Percentiles rank a stretch among this genome's conserved stretches.
Conservation (phyloP, 768 basidiomycete genomes). For the Ephemerocybe angulata region DNA sequence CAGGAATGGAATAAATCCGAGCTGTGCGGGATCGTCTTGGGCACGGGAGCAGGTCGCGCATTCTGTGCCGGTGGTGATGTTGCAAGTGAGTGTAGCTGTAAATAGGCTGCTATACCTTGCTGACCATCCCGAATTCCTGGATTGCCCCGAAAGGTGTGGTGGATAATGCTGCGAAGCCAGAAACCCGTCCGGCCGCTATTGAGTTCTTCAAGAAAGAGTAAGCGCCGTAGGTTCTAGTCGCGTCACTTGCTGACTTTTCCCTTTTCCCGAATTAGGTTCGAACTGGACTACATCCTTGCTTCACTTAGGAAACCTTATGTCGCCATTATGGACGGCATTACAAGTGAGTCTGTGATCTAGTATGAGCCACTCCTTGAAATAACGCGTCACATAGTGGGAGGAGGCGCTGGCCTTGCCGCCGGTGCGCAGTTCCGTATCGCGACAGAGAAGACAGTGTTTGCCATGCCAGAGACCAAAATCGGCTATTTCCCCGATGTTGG, state of each 20-base stretch:
- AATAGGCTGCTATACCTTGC: neutral
- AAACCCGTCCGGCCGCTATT: conserved; percentile 60
- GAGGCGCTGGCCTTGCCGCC: conserved; percentile 85
- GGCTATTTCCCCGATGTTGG: conserved; percentile 93
- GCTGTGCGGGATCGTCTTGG: conserved; percentile 69
- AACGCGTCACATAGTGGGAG: conserved; percentile 67
- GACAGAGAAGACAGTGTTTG: conserved; percentile 86
- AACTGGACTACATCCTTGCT: conserved; percentile 70
- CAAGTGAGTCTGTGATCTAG: conserved; percentile 56
- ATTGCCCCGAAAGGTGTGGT: conserved; percentile 49
- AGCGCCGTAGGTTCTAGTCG: conserved; percentile 30
- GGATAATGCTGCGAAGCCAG: conserved; percentile 42
- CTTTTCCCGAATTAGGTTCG: conserved; percentile 68
- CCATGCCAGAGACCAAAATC: conserved; percentile 97
- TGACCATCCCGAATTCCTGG: neutral
- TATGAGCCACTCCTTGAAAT: conserved; percentile 6
- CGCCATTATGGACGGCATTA: conserved; percentile 84
- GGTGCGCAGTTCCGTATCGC: conserved; percentile 89
- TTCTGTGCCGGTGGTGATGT: conserved; percentile 98
- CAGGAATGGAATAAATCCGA: conserved; percentile 77
- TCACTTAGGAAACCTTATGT: conserved; percentile 84
- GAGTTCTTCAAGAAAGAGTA: conserved; percentile 90
- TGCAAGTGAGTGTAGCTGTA: conserved; percentile 54
- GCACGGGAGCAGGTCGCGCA: conserved; percentile 65
- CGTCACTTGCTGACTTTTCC: conserved; percentile 8